phyloP scores from a whole-genome alignment of 2,329 filamentous ascomycete species.

The Lasiodiplodia hormozganensis region DNA sequence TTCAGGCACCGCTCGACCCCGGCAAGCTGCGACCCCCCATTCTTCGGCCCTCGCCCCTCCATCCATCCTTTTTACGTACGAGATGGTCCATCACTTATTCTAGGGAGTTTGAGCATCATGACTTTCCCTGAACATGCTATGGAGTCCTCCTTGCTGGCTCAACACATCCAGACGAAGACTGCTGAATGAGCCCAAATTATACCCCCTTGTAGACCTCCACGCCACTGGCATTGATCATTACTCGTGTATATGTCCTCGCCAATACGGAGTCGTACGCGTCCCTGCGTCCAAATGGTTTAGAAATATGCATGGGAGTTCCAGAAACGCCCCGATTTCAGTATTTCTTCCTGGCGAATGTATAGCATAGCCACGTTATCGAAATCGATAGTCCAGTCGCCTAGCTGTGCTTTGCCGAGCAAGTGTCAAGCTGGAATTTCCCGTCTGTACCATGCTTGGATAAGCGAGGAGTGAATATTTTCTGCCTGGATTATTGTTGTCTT shows the following conservation, averaged over 20 bases:
- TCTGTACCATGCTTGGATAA: background rate
- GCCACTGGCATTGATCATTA: background rate
- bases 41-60: background rate
- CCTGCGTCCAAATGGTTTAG: background rate
- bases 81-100: background rate
- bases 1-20: background rate
- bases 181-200: no score
- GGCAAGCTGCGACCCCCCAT: background rate
- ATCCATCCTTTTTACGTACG: conserved; percentile 16
- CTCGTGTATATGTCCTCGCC: background rate
- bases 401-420: background rate
- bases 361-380: background rate
- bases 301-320: background rate
- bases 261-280: background rate
- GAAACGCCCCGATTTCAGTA: background rate
- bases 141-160: no score
- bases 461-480: conserved; percentile 2
- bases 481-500: background rate
- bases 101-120: no score
- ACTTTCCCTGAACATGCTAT: no score
- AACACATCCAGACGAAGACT: no score
- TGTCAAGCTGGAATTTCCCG: background rate
- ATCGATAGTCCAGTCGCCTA: background rate
- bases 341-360: conserved; percentile 1
- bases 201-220: background rate